A percentile compares a stretch with the other conserved stretches of the same genome.
Conservation (phyloP, 441 rosid genomes). For the Viola pubescens region DNA sequence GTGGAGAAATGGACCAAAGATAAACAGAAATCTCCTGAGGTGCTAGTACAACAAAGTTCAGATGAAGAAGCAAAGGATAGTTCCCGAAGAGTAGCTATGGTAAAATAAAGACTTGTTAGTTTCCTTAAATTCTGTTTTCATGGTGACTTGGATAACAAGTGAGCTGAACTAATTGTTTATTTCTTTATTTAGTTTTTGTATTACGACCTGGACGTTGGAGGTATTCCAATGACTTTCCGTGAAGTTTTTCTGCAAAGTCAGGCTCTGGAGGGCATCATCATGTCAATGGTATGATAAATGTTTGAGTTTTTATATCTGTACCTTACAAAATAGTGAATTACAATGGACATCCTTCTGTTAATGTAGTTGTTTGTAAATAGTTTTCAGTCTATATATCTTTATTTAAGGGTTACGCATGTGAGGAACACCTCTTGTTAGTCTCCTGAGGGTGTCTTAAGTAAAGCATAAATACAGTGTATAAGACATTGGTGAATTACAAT, state of each 20-base stretch:
- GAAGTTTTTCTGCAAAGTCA: slow-evolving; percentile 96
- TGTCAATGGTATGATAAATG: slow-evolving; percentile 67
- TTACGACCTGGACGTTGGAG: slow-evolving; percentile 79
- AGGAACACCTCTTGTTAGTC: too few relatives aligned
- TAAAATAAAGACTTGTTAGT: too few relatives aligned
- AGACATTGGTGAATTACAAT: too few relatives aligned
- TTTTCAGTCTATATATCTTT: slow-evolving; percentile 2
- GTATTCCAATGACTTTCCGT: slow-evolving; percentile 73
- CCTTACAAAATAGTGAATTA: neutral
- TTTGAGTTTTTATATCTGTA: neutral
- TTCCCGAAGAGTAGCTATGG: neutral
- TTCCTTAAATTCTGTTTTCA: too few relatives aligned
- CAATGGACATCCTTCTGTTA: neutral
- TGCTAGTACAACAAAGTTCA: slow-evolving; percentile 22
- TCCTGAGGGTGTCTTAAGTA: too few relatives aligned
- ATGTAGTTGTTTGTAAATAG: slow-evolving; percentile 5
- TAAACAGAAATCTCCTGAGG: slow-evolving; percentile 33
- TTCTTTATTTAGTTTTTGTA: slow-evolving; percentile 56
- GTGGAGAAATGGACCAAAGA: slow-evolving; percentile 46
- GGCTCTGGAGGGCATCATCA: slow-evolving; percentile 83
- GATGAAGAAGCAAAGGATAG: slow-evolving; percentile 36
- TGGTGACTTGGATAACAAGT: too few relatives aligned
- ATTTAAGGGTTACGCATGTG: neutral
- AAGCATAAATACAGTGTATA: too few relatives aligned
- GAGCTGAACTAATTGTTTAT: neutral